Percentiles rank a stretch among this genome's conserved stretches.
Conservation (phyloP, 1,284 basidiomycete genomes). For the Ustilago shanxiensis region DNA sequence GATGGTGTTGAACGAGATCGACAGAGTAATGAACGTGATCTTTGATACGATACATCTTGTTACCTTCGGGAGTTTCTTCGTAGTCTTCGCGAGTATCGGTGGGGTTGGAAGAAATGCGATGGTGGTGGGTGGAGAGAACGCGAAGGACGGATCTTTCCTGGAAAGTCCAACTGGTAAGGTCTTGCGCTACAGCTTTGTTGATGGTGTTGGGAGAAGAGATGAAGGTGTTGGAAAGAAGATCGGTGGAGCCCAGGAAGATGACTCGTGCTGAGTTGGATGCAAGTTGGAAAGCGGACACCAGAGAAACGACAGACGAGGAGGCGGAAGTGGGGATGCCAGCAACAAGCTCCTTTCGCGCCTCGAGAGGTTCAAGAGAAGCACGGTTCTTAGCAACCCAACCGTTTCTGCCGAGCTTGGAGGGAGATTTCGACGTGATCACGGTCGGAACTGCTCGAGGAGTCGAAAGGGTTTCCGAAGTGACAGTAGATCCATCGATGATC, state of each 20-base stretch:
- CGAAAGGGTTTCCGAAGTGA: conserved; percentile 28
- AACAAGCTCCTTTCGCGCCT: conserved; percentile 42
- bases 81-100: conserved; percentile 62
- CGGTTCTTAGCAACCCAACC: conserved; percentile 49
- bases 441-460: conserved; percentile 44
- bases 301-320: conserved; percentile 67
- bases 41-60: conserved; percentile 85
- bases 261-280: conserved; percentile 79
- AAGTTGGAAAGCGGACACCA: conserved; percentile 92
- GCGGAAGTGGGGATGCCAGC: conserved; percentile 39
- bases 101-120: conserved; percentile 75
- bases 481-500: conserved; percentile 38
- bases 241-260: conserved; percentile 84
- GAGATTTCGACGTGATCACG: conserved; percentile 26
- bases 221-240: conserved; percentile 76
- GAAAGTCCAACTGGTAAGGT: conserved; percentile 90
- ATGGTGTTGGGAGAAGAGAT: conserved; percentile 69
- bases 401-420: conserved; percentile 37
- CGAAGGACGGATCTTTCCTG: conserved; percentile 86
- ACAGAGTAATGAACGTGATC: conserved; percentile 81
- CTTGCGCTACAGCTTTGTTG: conserved; percentile 80
- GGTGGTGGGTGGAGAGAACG: conserved; percentile 80
- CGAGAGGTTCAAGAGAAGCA: conserved; percentile 42
- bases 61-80: conserved; percentile 71
- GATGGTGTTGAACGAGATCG: conserved; percentile 77